Evolutionary conservation across 169 alveolate species (phyloP).

Genomic region (Plasmodium adleri): DNA sequence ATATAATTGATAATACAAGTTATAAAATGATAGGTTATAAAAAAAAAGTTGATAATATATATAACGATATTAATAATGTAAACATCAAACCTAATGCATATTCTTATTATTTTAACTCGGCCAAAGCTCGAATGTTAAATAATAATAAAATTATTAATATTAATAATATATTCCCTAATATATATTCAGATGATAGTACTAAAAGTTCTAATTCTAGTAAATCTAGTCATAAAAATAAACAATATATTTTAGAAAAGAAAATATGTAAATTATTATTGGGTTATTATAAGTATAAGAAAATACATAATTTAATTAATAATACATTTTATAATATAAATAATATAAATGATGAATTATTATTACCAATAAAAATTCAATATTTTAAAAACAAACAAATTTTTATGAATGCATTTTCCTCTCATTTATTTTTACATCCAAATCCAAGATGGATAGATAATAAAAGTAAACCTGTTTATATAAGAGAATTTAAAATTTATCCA

Average conservation of each 20-base stretch:
- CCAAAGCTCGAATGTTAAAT: conserved; percentile 21
- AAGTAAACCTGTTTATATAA: conserved; percentile 88
- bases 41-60: background rate
- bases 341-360: conserved; percentile 47
- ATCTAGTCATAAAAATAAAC: conserved; percentile 2
- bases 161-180: conserved; percentile 22
- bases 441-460: conserved; percentile 85
- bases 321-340: conserved; percentile 51
- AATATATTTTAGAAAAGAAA: conserved; percentile 17
- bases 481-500: conserved; percentile 86
- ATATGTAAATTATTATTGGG: conserved; percentile 51
- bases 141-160: conserved; percentile 24
- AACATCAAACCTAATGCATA: conserved; percentile 43
- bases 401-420: conserved; percentile 77
- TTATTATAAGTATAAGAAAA: conserved; percentile 59
- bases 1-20: conserved; percentile 6
- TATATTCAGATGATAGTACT: conserved; percentile 35
- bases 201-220: conserved; percentile 43
- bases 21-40: conserved; percentile 3
- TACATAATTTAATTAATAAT: conserved; percentile 58
- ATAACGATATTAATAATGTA: background rate
- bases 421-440: conserved; percentile 82
- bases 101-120: conserved; percentile 50
- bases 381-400: conserved; percentile 76
- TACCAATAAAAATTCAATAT: conserved; percentile 76